Evolutionary conservation across 2,329 filamentous ascomycete genomes (phyloP).

Genomic region (Clarireedia hainanense): DNA sequence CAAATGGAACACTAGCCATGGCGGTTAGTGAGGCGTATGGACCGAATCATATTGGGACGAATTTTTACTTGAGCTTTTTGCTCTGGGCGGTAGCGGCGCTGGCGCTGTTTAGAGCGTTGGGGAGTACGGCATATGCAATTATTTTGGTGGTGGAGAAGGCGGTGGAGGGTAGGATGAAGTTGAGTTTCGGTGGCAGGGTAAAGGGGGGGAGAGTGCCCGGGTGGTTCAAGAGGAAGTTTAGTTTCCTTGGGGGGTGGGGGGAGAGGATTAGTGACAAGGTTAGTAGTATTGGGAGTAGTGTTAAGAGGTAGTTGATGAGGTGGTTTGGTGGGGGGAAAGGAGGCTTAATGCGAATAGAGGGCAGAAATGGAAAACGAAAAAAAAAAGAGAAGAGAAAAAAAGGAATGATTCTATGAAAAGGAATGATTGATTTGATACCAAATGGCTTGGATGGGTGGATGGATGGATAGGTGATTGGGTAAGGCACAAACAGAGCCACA

Average conservation of each 20-base stretch:
- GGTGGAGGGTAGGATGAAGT: slow-evolving; percentile 69
- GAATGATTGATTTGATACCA: background rate
- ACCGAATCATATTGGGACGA: slow-evolving; percentile 61
- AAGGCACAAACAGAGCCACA: background rate
- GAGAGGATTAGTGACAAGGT: slow-evolving; percentile 24
- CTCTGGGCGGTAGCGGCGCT: slow-evolving; percentile 84
- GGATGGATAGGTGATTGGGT: background rate
- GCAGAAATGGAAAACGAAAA: background rate
- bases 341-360: background rate
- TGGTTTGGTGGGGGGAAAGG: background rate
- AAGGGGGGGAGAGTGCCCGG: slow-evolving; percentile 24
- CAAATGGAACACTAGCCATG: slow-evolving; percentile 91
- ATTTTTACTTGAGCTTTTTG: slow-evolving; percentile 88
- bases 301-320: slow-evolving; percentile 3
- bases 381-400: background rate
- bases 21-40: slow-evolving; percentile 80
- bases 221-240: slow-evolving; percentile 15
- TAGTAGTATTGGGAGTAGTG: slow-evolving; percentile 26
- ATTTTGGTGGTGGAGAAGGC: slow-evolving; percentile 78
- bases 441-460: background rate
- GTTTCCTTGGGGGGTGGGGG: slow-evolving; percentile 18
- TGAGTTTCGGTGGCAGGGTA: slow-evolving; percentile 26
- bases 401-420: too few species aligned
- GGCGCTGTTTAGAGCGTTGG: slow-evolving; percentile 81
- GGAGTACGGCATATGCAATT: slow-evolving; percentile 71